Base-by-base conservation (phyloP, 2,329 filamentous ascomycete species). In the Fusarium lateritium region DNA sequence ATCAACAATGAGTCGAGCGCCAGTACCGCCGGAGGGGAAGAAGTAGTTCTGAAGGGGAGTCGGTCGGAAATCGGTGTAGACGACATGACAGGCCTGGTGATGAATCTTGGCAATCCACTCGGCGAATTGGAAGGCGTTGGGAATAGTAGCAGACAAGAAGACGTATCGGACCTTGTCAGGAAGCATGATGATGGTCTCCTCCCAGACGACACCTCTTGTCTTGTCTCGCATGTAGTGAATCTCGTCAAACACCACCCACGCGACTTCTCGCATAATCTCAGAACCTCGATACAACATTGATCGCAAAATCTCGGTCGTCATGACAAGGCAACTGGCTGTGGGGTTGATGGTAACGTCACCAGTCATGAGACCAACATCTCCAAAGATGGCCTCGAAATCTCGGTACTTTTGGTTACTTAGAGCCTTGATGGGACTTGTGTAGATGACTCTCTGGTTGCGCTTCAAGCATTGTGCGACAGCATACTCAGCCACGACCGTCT, bases 61-160 rank as follows among this genome's bases (percentile, higher is more conserved):
- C 21, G 96, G 96, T 77, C 96, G 89, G 85, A 98, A 99, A 81
- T 99, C 95, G 53, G 96, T 99, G 80, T 99, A 99, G 5, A 99
- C 96, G 67, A 99, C 97, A 85, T 99, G 97, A 73, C 96, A 99
- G 8, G 96, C 95, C 77, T 99, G 97, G 70, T 93, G 92, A 79
- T 99, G 97, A 60, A 95, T 98, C 83, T 98, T 98, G 73, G 93
- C 94, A 75, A 99, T 97, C 96, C 96, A 99, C 80, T 99, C 95
- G 73, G 96, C 96, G 75, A 99, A 99, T 80, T 99, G 96, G 88
- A 98, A 98, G 53, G 96, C 94, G 77, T 99, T 99, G 56, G 96
- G 96, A 67, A 99, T 99, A 3, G 97, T 99, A 67, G 96, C 96
- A 33, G 97, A 99, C 64, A 99, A 84, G 81, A 99, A 99, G 57